Base-by-base conservation (phyloP, 305 asterid genomes). In the Solanum hybrid region DNA sequence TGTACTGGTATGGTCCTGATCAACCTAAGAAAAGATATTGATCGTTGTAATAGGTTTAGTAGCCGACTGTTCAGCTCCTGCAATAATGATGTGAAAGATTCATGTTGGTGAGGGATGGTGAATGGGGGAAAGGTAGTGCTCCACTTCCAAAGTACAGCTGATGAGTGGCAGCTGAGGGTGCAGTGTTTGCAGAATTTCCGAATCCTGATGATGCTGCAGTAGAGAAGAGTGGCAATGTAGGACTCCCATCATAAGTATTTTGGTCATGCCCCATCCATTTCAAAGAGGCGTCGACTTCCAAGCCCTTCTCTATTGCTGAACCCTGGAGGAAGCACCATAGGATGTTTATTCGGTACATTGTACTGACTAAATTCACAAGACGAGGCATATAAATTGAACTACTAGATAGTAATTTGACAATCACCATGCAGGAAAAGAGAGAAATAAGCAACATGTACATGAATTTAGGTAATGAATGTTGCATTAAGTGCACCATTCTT, bases 171-270 rank as follows among this genome's bases (percentile, higher is more conserved):
- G 94, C 92, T 90, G 93, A 90, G 8, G 86, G 35, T 8, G 36
- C 87, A 82, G 26, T 82, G 37, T 12, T 82, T 77, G 91, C 93
- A 90, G 97, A 91, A 90, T 92, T 94, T 83, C 92, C 93, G 98
- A 97, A 97, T 97, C 99, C 97, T 95, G 98, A 97, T 97, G 98
- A 97, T 96, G 71, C 99, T 97, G 99, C 98, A 93, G 94, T 92
- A 90, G 95, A 92, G 92, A 95, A 94, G 91, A 94, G 92, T 22
- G 93, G 90, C 86, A 86, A 90, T 36, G 93, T 93, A 80, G 92
- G 90, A 88, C 91, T 90, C 89, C 92, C 92, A 29, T 87, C 81
- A 34, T 90, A 80, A 75, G 89, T 89, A 95, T 93, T 82, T 42
- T 42, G 71, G 37, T 26, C 87, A 40, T 82, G 71, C 35, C n/a